Evolutionary conservation across 108 stramenopile species (phyloP).

Genomic region (Cyclostephanos invisitatus): DNA sequence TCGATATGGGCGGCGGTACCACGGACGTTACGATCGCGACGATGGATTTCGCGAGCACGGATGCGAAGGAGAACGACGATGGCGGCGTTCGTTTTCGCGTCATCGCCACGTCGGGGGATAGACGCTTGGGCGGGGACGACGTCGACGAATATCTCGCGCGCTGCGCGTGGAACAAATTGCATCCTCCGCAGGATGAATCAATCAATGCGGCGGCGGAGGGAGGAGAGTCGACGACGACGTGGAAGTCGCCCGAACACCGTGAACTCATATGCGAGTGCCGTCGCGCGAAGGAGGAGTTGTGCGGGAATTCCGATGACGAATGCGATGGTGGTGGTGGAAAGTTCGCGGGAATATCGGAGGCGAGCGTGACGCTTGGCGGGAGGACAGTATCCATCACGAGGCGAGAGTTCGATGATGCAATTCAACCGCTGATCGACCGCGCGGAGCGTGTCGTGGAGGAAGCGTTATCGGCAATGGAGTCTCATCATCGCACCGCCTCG

Average conservation of each 20-base stretch:
- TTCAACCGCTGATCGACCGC: conserved; percentile 42
- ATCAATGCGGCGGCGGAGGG: background rate
- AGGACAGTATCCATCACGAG: conserved; percentile 31
- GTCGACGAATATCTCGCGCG: conserved; percentile 67
- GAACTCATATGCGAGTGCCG: conserved; percentile 58
- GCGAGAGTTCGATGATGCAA: conserved; percentile 49
- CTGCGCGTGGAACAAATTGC: conserved; percentile 12
- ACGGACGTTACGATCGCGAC: conserved; percentile 82
- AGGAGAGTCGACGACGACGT: background rate
- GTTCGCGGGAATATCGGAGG: conserved; percentile 17
- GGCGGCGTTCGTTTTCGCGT: conserved; percentile 55
- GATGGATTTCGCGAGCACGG: conserved; percentile 40
- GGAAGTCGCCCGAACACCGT: conserved; percentile 32
- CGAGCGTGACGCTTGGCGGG: conserved; percentile 28
- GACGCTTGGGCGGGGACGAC: conserved; percentile 77
- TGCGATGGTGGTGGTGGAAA: conserved; percentile 2
- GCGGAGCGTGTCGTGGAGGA: conserved; percentile 48
- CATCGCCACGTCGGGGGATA: conserved; percentile 66
- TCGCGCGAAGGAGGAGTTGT: conserved; percentile 72
- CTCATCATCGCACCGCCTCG: background rate
- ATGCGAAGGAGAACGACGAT: background rate
- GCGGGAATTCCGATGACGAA: conserved; percentile 49
- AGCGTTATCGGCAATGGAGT: conserved; percentile 32
- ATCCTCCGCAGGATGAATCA: background rate
- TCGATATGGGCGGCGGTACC: conserved; percentile 89